phyloP scores from a whole-genome alignment of 192 early-diverging fungal genomes.

The Coemansia reversa region DNA sequence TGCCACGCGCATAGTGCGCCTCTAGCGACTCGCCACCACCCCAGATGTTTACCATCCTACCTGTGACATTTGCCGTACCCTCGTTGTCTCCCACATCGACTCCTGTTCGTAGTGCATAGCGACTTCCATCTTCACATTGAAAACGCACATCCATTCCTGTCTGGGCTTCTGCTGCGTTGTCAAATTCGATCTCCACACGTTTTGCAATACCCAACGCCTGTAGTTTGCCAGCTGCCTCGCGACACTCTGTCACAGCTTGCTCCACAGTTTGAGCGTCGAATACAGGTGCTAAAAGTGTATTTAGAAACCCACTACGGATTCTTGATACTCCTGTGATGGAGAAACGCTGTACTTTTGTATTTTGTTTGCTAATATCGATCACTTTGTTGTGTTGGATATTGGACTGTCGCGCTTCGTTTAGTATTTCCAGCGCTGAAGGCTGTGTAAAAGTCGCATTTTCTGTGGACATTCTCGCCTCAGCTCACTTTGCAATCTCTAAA shows the following conservation, averaged over 20 bases:
- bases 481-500: neutral
- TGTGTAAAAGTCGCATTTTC: neutral
- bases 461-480: neutral
- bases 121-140: constrained; percentile 65
- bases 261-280: constrained; percentile 27
- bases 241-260: constrained; percentile 25
- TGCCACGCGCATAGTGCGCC: constrained; percentile 74
- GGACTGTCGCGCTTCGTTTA: constrained; percentile 8
- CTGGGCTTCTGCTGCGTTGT: neutral
- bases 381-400: neutral
- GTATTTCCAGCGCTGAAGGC: constrained; percentile 11
- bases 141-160: constrained; percentile 69
- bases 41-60: constrained; percentile 79
- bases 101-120: constrained; percentile 80
- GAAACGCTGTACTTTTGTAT: constrained; percentile 3
- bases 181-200: constrained; percentile 21
- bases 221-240: constrained; percentile 44
- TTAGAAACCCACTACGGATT: constrained; percentile 29
- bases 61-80: constrained; percentile 72
- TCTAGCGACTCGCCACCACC: constrained; percentile 84
- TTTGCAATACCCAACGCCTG: constrained; percentile 44
- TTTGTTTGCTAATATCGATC: constrained; percentile 15
- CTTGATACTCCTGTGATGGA: constrained; percentile 29
- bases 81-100: constrained; percentile 89
- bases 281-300: constrained; percentile 10